phyloP scores from a whole-genome alignment of 1,284 basidiomycete species.

The Moesziomyces sp. region DNA sequence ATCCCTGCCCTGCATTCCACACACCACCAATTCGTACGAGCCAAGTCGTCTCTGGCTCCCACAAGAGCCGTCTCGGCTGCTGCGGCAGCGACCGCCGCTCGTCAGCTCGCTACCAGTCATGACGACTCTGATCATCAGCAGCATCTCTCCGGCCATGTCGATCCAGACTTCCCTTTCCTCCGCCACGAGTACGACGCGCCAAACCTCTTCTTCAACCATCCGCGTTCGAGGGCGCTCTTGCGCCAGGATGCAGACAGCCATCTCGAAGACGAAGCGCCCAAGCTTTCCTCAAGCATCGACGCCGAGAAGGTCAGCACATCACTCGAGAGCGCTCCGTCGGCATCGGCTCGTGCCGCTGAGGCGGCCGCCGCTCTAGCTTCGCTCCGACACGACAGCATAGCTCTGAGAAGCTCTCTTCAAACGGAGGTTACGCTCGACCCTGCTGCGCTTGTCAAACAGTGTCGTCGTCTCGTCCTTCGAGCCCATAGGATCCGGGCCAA shows the following conservation, averaged over 20 bases:
- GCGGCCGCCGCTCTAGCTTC: slow-evolving; percentile 1
- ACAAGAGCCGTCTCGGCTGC: slow-evolving; percentile 21
- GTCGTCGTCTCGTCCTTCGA: slow-evolving; percentile 22
- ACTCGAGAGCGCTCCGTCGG: background rate
- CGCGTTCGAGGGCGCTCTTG: slow-evolving; percentile 10
- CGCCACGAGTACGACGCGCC: slow-evolving; percentile 29
- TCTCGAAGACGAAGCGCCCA: slow-evolving; percentile 10
- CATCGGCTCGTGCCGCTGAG: background rate
- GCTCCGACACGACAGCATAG: slow-evolving; percentile 8
- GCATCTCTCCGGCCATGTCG: slow-evolving; percentile 5
- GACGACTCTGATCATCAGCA: slow-evolving; percentile 12
- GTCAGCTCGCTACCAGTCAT: slow-evolving; percentile 10
- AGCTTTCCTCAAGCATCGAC: background rate
- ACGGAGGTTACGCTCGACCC: background rate
- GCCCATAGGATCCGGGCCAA: slow-evolving; percentile 5
- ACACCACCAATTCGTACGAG: background rate
- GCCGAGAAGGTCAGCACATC: background rate
- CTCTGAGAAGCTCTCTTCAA: slow-evolving; percentile 16
- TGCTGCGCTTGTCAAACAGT: slow-evolving; percentile 8
- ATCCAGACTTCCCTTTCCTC: slow-evolving; percentile 23
- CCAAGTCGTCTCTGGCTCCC: slow-evolving; percentile 32
- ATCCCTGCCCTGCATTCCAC: background rate
- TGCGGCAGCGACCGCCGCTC: slow-evolving; percentile 10
- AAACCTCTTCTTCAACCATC: slow-evolving; percentile 12
- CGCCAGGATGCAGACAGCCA: slow-evolving; percentile 19